These are phyloP conservation scores for Sporothrix globosa DNA, from an alignment of 2,329 filamentous ascomycete species.

Conservation along the genomic window DNA sequence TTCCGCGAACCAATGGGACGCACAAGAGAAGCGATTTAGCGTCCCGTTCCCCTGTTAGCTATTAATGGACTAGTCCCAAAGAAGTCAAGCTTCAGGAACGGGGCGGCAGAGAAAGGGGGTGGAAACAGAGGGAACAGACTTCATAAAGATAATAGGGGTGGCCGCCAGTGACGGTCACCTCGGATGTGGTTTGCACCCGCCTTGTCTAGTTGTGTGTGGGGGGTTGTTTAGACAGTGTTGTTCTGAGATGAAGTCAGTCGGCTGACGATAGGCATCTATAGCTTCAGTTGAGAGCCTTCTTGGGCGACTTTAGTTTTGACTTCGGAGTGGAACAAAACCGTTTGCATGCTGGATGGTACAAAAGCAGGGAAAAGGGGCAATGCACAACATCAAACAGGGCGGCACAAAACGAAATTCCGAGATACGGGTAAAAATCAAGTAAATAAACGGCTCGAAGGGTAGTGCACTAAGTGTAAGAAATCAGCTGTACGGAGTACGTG, in stretches of 20 bases:
- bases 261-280: constrained; percentile 5
- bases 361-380: constrained; percentile 17
- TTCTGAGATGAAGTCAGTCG: neutral
- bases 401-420: constrained; percentile 2
- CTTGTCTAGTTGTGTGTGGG: neutral
- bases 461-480: neutral
- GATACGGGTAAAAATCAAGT: neutral
- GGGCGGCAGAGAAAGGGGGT: constrained; percentile 26
- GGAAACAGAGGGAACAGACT: neutral
- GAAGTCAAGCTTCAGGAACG: constrained; percentile 32
- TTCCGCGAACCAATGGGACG: constrained; percentile 49
- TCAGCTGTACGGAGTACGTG: neutral
- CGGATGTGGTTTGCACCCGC: neutral
- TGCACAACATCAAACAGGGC: constrained; percentile 7
- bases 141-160: constrained; percentile 2
- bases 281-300: neutral
- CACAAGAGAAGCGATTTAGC: constrained; percentile 41
- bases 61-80: constrained; percentile 8
- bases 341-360: neutral
- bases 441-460: neutral
- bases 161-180: neutral
- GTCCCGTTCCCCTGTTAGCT: constrained; percentile 32
- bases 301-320: neutral
- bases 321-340: neutral
- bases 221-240: too few species aligned